Percentiles rank a stretch among this genome's conserved stretches.
phyloP scores from a whole-genome alignment of 345 rosid genomes.

The Bruguiera gymnorhiza region DNA sequence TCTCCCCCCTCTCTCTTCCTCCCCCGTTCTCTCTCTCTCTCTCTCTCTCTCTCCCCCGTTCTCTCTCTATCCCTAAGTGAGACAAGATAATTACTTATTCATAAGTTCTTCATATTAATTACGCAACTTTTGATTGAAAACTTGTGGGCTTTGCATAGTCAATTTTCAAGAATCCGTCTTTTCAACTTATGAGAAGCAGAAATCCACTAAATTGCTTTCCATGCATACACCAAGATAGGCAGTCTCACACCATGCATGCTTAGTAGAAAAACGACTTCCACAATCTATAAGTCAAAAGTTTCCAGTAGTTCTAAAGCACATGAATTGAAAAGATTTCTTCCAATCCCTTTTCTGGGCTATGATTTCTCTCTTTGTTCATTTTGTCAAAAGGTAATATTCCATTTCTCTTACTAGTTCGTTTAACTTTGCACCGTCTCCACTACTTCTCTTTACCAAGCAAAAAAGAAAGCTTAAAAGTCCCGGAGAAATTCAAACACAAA shows the following conservation, averaged over 20 bases:
- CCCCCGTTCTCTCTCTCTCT: background rate
- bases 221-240: background rate
- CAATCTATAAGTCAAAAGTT: conserved; percentile 35
- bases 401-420: conserved; percentile 26
- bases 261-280: conserved; percentile 18
- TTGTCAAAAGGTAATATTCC: conserved; percentile 56
- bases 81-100: conserved; percentile 17
- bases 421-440: conserved; percentile 12
- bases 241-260: background rate
- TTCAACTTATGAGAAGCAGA: no score
- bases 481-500: background rate
- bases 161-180: no score
- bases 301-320: conserved; percentile 6
- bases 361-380: conserved; percentile 25
- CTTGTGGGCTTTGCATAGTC: background rate
- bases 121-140: background rate
- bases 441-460: conserved; percentile 36
- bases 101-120: conserved; percentile 11
- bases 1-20: background rate
- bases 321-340: conserved; percentile 20
- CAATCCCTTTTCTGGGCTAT: conserved; percentile 48
- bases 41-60: background rate
- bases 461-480: conserved; percentile 17
- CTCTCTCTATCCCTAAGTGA: background rate
- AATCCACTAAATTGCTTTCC: background rate